Base-by-base conservation (phyloP, 176 grass and related monocot species). In the Rhynchospora tenuis region DNA sequence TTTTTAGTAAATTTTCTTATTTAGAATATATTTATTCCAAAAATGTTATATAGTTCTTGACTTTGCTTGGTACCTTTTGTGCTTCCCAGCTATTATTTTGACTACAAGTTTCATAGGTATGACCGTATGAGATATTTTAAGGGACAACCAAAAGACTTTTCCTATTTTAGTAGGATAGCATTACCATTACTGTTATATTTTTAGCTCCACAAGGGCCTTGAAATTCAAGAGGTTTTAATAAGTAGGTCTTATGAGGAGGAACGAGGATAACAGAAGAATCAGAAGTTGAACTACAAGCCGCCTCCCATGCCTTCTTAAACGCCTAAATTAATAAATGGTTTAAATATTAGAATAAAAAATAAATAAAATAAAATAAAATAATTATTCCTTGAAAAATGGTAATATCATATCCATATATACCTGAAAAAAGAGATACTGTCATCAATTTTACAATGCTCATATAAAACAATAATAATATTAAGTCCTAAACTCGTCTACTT, bases 301-400 rank as follows among this genome's bases (percentile, higher is more conserved):
- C 88, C 54, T 69, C 78, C 94, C 94, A 97, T 1, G 92, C 88
- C 64, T 9, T 63, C 9, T 86, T 78, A 89, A 97, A 92, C 80
- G 94, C 92, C 88, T 92, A 75, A 12, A 72, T 47, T 23, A 71
- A 71, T 46, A 13, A 70, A 64, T 64, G 29, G 19, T 19, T 43
- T 68, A 61, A 61, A 10, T 10, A 45, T 71, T 43, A 70, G 0
- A 69, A 43, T 10, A 11, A 38, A 46, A 71, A n/a, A 22, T n/a
- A 44, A 70, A 52, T 1, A 75, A 75, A 2, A 24, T 15, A 28
- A 28, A 6, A 46, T 73, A 47, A 6, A 26, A 24, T 73, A 50
- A 50, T n/a, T 48, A 24, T 15, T 38, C 19, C 1, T 45, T 5
- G 0, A 62, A 27, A 46, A 2, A 4, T 43, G 17, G 45, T 45